Evolutionary conservation across 108 stramenopile genomes (phyloP).

Genomic region (Fistulifera solaris): DNA sequence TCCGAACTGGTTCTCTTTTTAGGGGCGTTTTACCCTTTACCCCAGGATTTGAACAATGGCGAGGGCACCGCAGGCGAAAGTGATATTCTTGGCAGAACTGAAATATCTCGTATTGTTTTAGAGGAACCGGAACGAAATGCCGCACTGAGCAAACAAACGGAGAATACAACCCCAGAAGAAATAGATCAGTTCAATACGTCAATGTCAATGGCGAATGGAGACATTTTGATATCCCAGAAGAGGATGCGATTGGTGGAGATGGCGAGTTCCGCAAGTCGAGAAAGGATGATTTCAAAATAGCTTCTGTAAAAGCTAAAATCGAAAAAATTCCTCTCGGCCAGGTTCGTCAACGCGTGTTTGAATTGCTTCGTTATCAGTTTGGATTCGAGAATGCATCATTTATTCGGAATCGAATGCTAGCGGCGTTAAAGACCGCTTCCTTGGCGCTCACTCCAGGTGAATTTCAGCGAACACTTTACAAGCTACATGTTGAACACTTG

Average conservation of each 20-base stretch:
- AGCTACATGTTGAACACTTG: slow-evolving; percentile 51
- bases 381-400: slow-evolving; percentile 85
- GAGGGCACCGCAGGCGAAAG: slow-evolving; percentile 8
- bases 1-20: slow-evolving; percentile 69
- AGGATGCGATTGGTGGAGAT: background rate
- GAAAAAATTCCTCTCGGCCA: slow-evolving; percentile 59
- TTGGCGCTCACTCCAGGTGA: slow-evolving; percentile 62
- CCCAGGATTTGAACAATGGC: slow-evolving; percentile 24
- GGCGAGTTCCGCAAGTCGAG: background rate
- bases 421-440: slow-evolving; percentile 72
- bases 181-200: background rate
- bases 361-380: slow-evolving; percentile 59
- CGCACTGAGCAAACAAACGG: background rate
- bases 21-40: slow-evolving; percentile 64
- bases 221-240: background rate
- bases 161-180: background rate
- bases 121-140: background rate
- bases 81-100: slow-evolving; percentile 44
- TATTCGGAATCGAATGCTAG: slow-evolving; percentile 65
- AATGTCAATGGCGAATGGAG: background rate
- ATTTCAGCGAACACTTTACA: slow-evolving; percentile 63
- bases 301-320: slow-evolving; percentile 32
- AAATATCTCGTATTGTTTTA: slow-evolving; percentile 18
- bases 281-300: slow-evolving; percentile 8
- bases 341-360: slow-evolving; percentile 61